These are phyloP conservation scores for Friedmanniomyces endolithicus DNA, from an alignment of 495 filamentous ascomycete species.

Conservation along the genomic window DNA sequence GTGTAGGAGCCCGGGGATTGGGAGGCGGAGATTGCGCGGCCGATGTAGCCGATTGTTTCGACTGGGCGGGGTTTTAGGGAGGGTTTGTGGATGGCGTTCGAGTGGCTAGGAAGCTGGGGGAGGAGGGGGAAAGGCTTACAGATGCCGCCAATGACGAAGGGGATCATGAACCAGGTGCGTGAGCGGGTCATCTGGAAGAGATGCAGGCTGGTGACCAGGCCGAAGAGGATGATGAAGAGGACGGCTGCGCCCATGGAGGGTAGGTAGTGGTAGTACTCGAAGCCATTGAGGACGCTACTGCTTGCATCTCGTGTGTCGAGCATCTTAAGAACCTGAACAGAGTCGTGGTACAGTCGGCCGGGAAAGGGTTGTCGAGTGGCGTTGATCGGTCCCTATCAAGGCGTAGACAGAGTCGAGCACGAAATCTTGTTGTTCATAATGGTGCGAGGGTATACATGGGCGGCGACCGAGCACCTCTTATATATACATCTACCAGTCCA, in stretches of 20 bases:
- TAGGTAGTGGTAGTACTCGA: slow-evolving; percentile 37
- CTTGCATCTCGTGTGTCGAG: not conserved
- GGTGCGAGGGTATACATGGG: too few relatives aligned
- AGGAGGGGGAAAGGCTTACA: too few relatives aligned
- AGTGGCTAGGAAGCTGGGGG: too few relatives aligned
- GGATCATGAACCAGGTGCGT: slow-evolving; percentile 43
- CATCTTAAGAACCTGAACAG: too few relatives aligned
- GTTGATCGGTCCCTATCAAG: too few relatives aligned
- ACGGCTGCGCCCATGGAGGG: slow-evolving; percentile 39
- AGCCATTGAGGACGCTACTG: slow-evolving; percentile 8
- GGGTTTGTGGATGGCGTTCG: too few relatives aligned
- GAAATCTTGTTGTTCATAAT: too few relatives aligned
- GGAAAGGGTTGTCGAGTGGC: not conserved
- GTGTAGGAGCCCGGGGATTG: slow-evolving; percentile 10
- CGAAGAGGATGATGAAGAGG: slow-evolving; percentile 43
- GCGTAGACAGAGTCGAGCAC: too few relatives aligned
- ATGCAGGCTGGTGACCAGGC: slow-evolving; percentile 33
- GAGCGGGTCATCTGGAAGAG: slow-evolving; percentile 35
- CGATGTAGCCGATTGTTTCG: slow-evolving; percentile 37
- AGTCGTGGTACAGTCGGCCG: too few relatives aligned
- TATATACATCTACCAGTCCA: too few relatives aligned
- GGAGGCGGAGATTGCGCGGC: slow-evolving; percentile 24
- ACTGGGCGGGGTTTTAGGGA: slow-evolving; percentile 24
- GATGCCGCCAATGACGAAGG: slow-evolving; percentile 42
- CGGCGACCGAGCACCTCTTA: too few relatives aligned